Conservation (phyloP, 129 eudicot species). For the Tagetes patula region DNA sequence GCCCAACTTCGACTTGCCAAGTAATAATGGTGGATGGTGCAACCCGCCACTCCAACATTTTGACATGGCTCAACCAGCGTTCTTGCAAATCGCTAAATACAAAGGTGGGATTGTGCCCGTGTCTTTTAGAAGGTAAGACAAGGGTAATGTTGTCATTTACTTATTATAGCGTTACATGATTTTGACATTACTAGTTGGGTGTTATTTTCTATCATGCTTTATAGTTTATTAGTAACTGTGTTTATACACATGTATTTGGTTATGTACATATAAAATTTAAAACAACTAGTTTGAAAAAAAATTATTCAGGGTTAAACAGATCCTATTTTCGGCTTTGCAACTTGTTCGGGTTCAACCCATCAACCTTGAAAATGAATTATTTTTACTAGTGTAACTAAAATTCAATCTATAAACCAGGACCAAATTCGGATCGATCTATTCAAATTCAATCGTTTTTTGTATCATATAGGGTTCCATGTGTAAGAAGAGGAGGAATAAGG, state of each 20-base stretch:
- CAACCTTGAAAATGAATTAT: neutral
- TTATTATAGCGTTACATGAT: neutral
- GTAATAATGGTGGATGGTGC: constrained; percentile 8
- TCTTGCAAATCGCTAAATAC: constrained; percentile 7
- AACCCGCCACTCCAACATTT: constrained; percentile 13
- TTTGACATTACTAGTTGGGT: neutral
- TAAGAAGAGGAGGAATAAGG: constrained; percentile 46
- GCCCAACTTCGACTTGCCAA: constrained; percentile 2
- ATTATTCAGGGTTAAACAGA: neutral
- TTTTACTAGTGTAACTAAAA: neutral
- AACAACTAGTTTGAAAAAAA: too few relatives aligned
- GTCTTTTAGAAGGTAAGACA: constrained; percentile 3
- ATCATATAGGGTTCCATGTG: constrained; percentile 43
- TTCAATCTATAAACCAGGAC: neutral
- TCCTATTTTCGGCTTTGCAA: neutral
- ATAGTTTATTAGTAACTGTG: too few relatives aligned
- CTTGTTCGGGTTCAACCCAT: too few relatives aligned
- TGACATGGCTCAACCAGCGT: constrained; percentile 15
- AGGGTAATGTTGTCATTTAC: neutral
- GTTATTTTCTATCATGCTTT: too few relatives aligned
- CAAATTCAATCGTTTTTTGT: neutral
- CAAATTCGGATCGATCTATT: neutral
- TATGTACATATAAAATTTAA: too few relatives aligned
- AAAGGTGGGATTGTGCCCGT: constrained; percentile 16
- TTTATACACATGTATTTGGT: too few relatives aligned